Evolutionary conservation across 768 basidiomycete species (phyloP).

Genomic region (Boletus vermiculosoides): DNA sequence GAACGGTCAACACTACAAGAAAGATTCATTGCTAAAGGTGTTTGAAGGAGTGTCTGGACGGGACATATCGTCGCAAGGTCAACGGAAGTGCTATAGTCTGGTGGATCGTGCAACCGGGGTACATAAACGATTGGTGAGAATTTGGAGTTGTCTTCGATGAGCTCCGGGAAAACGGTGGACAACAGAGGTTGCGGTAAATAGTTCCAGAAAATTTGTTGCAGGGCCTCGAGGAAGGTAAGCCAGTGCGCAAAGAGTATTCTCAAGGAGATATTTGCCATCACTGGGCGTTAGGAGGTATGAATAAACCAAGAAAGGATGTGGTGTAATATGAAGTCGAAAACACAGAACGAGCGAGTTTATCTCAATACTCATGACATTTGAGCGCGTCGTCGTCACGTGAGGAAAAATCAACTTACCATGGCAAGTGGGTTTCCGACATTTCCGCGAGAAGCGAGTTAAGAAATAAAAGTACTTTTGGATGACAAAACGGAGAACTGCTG

Average conservation of each 20-base stretch:
- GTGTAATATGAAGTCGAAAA: not conserved
- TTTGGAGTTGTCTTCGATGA: slow-evolving; percentile 3
- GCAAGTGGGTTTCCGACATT: not conserved
- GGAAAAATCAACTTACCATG: slow-evolving; percentile 14
- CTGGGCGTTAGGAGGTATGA: not conserved
- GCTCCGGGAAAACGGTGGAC: slow-evolving; percentile 6
- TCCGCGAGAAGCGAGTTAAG: not conserved
- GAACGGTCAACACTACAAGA: slow-evolving; percentile 2
- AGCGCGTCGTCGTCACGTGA: slow-evolving; percentile 23
- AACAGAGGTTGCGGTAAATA: slow-evolving; percentile 9
- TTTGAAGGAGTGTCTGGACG: slow-evolving; percentile 3
- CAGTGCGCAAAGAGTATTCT: slow-evolving; percentile 14
- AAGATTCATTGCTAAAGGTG: not conserved
- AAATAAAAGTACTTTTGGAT: too few species aligned
- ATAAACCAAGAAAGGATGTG: not conserved
- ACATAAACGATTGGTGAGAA: not conserved
- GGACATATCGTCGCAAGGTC: slow-evolving; percentile 6
- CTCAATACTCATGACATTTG: not conserved
- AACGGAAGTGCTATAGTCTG: not conserved
- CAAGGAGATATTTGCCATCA: slow-evolving; percentile 5
- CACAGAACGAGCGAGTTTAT: too few species aligned
- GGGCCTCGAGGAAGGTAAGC: slow-evolving; percentile 10
- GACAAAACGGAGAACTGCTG: not conserved
- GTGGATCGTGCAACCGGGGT: not conserved
- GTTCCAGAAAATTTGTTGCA: slow-evolving; percentile 11